Conservation (phyloP, 805 yeast species). For the Grigorovia transvaalensis region DNA sequence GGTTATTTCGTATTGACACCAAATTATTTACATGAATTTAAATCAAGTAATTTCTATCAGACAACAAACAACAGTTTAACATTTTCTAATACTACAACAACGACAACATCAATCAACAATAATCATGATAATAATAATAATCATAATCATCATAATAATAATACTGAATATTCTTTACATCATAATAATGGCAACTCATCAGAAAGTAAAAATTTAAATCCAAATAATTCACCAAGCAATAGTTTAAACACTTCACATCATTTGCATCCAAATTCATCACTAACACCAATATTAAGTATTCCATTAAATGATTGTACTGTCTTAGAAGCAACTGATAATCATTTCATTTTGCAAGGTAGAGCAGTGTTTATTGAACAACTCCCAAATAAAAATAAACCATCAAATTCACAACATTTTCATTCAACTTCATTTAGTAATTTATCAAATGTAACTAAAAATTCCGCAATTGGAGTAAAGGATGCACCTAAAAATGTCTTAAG, state of each 20-base stretch:
- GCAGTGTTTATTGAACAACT: conserved; percentile 15
- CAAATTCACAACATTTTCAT: not conserved
- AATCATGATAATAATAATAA: not conserved
- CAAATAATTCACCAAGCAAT: not conserved
- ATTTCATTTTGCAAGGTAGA: conserved; percentile 32
- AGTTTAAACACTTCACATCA: not conserved
- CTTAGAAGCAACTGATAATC: conserved; percentile 28
- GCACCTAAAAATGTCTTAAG: not conserved
- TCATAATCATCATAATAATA: conserved; percentile 1
- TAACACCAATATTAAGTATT: conserved; percentile 35
- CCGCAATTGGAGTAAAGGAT: not conserved
- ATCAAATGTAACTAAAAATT: not conserved
- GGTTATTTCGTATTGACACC: conserved; percentile 61
- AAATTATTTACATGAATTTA: conserved; percentile 58
- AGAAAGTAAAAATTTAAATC: not conserved
- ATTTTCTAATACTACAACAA: not conserved
- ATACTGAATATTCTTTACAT: not conserved
- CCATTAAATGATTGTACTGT: conserved; percentile 30
- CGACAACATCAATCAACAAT: not conserved
- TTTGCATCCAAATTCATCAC: conserved; percentile 11
- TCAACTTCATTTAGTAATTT: conserved; percentile 1
- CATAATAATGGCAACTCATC: not conserved
- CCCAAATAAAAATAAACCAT: conserved; percentile 7
- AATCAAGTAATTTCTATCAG: conserved; percentile 29
- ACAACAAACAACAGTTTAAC: not conserved